Conservation (phyloP, 2,329 filamentous ascomycete species). For the Arthrobotrys musiformis region DNA sequence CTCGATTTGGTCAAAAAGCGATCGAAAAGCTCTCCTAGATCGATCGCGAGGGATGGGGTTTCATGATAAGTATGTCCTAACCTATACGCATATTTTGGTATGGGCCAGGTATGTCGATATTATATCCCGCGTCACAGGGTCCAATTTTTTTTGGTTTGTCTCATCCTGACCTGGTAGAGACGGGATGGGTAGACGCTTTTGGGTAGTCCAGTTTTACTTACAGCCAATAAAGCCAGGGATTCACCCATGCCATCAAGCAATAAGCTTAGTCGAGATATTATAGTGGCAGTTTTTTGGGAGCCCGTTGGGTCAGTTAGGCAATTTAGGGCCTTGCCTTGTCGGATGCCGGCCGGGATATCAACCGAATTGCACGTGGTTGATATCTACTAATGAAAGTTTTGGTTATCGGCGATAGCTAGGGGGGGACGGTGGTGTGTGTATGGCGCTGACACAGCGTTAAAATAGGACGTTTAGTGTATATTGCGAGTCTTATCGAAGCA, state of each 20-base stretch:
- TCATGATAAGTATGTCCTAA: too few relatives aligned
- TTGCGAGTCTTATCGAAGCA: not conserved
- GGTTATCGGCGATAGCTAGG: not conserved
- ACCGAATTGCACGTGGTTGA: not conserved
- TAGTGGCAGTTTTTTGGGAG: not conserved
- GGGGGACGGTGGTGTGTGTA: not conserved
- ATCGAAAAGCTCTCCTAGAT: not conserved
- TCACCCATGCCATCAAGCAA: not conserved
- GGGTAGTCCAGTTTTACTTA: slow-evolving; percentile 6
- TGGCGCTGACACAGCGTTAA: not conserved
- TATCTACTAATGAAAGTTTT: too few relatives aligned
- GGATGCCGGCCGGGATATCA: not conserved
- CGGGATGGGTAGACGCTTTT: slow-evolving; percentile 5
- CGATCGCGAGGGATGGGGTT: not conserved
- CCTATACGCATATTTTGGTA: not conserved
- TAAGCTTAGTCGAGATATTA: not conserved
- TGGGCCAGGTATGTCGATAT: not conserved
- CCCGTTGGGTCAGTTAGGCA: not conserved
- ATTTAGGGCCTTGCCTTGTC: not conserved
- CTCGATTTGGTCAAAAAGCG: not conserved
- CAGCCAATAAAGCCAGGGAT: not conserved
- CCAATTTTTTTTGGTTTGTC: slow-evolving; percentile 5
- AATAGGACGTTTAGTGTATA: not conserved
- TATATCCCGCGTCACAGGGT: slow-evolving; percentile 11
- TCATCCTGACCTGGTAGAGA: slow-evolving; percentile 4